phyloP scores from a whole-genome alignment of 2,329 filamentous ascomycete genomes.

The Ophiocordyceps unilateralis region DNA sequence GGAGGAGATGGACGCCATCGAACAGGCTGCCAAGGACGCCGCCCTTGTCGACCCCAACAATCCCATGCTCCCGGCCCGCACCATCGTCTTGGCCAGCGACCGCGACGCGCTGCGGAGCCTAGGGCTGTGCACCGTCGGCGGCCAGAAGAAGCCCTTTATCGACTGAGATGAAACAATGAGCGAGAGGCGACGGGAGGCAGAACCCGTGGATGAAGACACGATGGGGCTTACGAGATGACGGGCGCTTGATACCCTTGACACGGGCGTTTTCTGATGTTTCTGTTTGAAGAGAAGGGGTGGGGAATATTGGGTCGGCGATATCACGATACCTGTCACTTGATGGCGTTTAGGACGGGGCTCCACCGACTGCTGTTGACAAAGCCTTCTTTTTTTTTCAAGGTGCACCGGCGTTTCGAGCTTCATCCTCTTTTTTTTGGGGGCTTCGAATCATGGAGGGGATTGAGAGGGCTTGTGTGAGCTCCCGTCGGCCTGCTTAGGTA shows the following conservation, averaged over 20 bases:
- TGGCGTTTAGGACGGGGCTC: slow-evolving; percentile 3
- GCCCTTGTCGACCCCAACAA: slow-evolving; percentile 74
- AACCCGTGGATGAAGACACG: neutral
- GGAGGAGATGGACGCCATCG: slow-evolving; percentile 96
- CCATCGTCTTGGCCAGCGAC: slow-evolving; percentile 67
- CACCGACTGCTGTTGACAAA: no score
- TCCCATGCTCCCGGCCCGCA: slow-evolving; percentile 76
- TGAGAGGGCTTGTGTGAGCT: no score
- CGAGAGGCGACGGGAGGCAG: neutral
- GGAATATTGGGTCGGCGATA: neutral
- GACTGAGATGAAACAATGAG: slow-evolving; percentile 24
- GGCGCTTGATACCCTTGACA: slow-evolving; percentile 3
- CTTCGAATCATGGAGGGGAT: neutral
- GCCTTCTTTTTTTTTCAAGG: neutral
- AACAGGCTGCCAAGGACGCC: slow-evolving; percentile 87
- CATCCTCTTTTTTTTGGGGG: neutral
- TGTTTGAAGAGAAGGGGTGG: neutral
- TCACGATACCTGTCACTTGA: slow-evolving; percentile 1
- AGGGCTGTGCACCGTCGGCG: slow-evolving; percentile 44
- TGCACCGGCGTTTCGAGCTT: neutral
- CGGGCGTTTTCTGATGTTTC: neutral
- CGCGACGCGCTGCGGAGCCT: slow-evolving; percentile 43
- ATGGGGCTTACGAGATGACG: neutral
- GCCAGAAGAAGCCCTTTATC: slow-evolving; percentile 48
- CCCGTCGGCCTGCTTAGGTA: no score